Evolutionary conservation across 1,284 basidiomycete genomes (phyloP).

Genomic region (Ceraceosorus guamensis): DNA sequence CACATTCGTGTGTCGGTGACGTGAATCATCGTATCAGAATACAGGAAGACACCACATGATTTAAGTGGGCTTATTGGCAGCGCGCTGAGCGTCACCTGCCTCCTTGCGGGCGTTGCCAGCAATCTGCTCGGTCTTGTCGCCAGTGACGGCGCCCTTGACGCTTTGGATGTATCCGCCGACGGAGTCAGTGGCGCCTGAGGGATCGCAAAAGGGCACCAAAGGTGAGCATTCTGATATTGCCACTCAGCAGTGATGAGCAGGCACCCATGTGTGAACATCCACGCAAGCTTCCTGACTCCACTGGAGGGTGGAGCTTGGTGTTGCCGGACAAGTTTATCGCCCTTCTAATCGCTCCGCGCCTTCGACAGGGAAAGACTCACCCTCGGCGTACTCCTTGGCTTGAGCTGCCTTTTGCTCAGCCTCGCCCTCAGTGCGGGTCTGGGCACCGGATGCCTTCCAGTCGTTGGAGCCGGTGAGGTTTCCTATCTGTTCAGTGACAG

Average conservation of each 20-base stretch:
- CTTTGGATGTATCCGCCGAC: slow-evolving; percentile 37
- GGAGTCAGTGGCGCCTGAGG: slow-evolving; percentile 17
- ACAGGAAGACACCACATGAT: too few relatives aligned
- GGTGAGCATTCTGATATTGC: too few relatives aligned
- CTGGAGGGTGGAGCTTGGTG: too few relatives aligned
- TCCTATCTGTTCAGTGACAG: slow-evolving; percentile 34
- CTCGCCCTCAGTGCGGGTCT: slow-evolving; percentile 39
- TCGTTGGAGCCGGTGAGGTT: slow-evolving; percentile 25
- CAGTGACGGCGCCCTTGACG: slow-evolving; percentile 30
- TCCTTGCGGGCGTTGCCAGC: slow-evolving; percentile 30
- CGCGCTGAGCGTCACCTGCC: slow-evolving; percentile 32
- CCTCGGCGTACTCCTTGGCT: slow-evolving; percentile 39
- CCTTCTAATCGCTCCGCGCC: too few relatives aligned
- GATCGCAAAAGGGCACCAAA: background rate
- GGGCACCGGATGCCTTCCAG: slow-evolving; percentile 33
- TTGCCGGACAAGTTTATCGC: too few relatives aligned
- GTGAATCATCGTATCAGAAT: too few relatives aligned
- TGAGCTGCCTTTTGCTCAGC: slow-evolving; percentile 34
- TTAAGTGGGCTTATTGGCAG: slow-evolving; percentile 17
- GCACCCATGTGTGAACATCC: too few relatives aligned
- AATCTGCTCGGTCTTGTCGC: slow-evolving; percentile 32
- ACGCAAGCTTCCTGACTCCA: too few relatives aligned
- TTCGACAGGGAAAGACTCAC: slow-evolving; percentile 1
- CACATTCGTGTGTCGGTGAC: too few relatives aligned
- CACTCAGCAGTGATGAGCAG: too few relatives aligned